These are phyloP conservation scores for Fusarium brevicatenulatum DNA, from an alignment of 2,329 filamentous ascomycete species.

Conservation along the genomic window DNA sequence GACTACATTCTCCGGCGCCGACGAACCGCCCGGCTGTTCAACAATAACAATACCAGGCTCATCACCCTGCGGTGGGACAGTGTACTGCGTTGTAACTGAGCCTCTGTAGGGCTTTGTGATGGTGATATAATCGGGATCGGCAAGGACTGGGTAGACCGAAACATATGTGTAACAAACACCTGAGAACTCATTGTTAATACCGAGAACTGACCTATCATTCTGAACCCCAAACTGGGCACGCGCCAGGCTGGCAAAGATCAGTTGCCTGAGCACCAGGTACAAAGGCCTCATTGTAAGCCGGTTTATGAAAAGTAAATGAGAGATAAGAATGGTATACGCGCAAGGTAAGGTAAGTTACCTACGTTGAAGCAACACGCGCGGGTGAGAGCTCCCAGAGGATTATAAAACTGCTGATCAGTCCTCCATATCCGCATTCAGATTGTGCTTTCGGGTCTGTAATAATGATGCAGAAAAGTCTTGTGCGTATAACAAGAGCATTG, in stretches of 20 bases:
- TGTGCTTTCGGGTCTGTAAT: neutral
- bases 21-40: constrained; percentile 26
- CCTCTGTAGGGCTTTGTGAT: constrained; percentile 36
- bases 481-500: constrained; percentile 26
- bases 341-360: neutral
- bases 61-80: constrained; percentile 31
- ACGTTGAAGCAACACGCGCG: neutral
- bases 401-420: constrained; percentile 22
- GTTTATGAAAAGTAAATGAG: constrained; percentile 4
- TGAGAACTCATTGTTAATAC: constrained; percentile 35
- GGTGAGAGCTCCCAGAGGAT: neutral
- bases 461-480: neutral
- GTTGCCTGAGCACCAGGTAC: constrained; percentile 9
- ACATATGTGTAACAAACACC: constrained; percentile 44
- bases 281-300: constrained; percentile 21
- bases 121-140: constrained; percentile 36
- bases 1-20: constrained; percentile 20
- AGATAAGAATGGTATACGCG: neutral
- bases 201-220: constrained; percentile 37
- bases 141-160: constrained; percentile 40
- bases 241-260: constrained; percentile 14
- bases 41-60: constrained; percentile 36
- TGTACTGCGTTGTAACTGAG: constrained; percentile 30
- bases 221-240: constrained; percentile 26
- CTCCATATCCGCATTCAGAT: constrained; percentile 22